Conservation (phyloP, 805 yeast genomes). For the Wickerhamiella sergipiensis region DNA sequence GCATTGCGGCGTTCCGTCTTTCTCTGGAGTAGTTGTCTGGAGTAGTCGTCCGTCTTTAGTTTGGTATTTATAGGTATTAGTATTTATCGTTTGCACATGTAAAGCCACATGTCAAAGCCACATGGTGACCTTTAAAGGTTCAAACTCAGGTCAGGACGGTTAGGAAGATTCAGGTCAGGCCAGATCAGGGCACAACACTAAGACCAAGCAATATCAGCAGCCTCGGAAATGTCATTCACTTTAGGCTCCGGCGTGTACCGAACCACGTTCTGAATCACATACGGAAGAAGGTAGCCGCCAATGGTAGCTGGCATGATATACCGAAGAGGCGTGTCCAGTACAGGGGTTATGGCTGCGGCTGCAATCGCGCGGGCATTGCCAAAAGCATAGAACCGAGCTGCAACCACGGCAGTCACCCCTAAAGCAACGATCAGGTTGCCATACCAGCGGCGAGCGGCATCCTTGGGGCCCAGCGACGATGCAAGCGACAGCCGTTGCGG, state of each 20-base stretch:
- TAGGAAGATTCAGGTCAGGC: too few relatives aligned
- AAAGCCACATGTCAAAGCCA: too few relatives aligned
- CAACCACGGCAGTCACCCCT: neutral
- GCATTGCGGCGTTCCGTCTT: neutral
- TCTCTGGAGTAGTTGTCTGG: neutral
- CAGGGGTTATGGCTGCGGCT: neutral
- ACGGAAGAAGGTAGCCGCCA: neutral
- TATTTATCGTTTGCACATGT: too few relatives aligned
- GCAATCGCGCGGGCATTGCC: neutral
- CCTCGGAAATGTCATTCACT: neutral
- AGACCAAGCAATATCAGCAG: neutral
- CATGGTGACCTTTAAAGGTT: too few relatives aligned
- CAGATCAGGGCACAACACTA: too few relatives aligned
- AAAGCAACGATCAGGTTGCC: neutral
- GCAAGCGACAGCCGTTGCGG: neutral
- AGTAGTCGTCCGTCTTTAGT: too few relatives aligned
- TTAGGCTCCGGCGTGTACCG: neutral
- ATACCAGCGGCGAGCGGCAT: neutral
- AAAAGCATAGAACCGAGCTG: neutral
- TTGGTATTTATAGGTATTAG: too few relatives aligned
- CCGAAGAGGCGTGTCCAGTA: neutral
- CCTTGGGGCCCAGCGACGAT: neutral
- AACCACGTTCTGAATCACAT: neutral
- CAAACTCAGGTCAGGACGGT: too few relatives aligned
- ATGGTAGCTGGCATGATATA: neutral